Evolutionary conservation across 768 basidiomycete genomes (phyloP).

Genomic region (Mycena rebaudengoi): DNA sequence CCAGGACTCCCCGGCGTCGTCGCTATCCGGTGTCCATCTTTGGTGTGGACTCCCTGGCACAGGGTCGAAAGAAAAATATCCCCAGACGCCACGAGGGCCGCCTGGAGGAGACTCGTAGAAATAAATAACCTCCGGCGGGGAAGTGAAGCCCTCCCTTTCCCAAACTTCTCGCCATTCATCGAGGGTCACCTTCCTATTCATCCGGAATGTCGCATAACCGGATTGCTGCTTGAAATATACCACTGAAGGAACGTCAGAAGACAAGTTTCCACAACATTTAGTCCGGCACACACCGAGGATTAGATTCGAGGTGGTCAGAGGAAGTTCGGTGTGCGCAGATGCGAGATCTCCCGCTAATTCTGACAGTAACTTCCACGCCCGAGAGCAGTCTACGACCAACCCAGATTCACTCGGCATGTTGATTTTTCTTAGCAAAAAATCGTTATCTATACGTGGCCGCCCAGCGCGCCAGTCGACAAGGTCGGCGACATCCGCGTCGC

Average conservation of each 20-base stretch:
- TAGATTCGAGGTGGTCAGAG: conserved; percentile 1
- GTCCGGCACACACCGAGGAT: conserved; percentile 9
- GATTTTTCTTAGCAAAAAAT: conserved; percentile 12
- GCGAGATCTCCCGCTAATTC: not conserved
- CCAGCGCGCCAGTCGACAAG: conserved; percentile 2
- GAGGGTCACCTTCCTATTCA: conserved; percentile 2
- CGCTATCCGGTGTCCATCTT: conserved; percentile 17
- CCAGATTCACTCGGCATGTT: conserved; percentile 4
- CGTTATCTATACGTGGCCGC: conserved; percentile 4
- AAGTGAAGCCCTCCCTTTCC: not conserved
- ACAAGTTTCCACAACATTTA: not conserved
- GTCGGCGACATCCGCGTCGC: not conserved
- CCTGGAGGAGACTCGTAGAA: conserved; percentile 21
- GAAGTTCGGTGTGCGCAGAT: not conserved
- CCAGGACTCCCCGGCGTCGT: conserved; percentile 11
- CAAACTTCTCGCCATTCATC: conserved; percentile 15
- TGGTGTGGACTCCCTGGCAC: conserved; percentile 6
- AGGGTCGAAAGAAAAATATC: conserved; percentile 16
- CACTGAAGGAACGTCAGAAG: not conserved
- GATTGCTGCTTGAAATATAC: conserved; percentile 22
- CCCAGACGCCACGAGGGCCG: conserved; percentile 16
- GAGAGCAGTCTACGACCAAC: conserved; percentile 13
- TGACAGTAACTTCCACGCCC: conserved; percentile 10
- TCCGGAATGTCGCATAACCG: conserved; percentile 14
- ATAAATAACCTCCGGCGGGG: conserved; percentile 12